Conservation (phyloP, 2,329 filamentous ascomycete genomes). For the Orbilia javanica region DNA sequence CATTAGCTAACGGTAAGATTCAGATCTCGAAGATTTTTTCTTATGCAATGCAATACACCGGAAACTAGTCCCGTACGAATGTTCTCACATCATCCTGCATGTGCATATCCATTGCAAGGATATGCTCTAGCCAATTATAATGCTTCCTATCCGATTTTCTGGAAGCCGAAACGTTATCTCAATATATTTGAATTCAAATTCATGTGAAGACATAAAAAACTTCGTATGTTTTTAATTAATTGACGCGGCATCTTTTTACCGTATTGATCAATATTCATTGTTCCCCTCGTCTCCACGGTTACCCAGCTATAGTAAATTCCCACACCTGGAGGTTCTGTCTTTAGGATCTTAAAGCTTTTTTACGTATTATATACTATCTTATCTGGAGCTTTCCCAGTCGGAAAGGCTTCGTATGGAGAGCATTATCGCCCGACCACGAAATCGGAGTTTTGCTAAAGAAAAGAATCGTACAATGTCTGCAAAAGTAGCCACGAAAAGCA, state of each 20-base stretch:
- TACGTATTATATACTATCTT: conserved; percentile 18
- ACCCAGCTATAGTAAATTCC: not conserved
- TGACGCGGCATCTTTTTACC: conserved; percentile 9
- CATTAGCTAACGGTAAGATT: not conserved
- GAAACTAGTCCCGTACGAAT: not conserved
- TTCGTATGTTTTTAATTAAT: conserved; percentile 10
- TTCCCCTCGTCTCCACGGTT: not conserved
- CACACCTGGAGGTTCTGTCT: not conserved
- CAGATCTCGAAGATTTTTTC: conserved; percentile 1
- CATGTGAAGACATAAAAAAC: conserved; percentile 1
- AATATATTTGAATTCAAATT: conserved; percentile 14
- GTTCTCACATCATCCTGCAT: conserved; percentile 16
- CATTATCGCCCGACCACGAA: conserved; percentile 13
- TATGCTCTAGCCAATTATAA: not conserved
- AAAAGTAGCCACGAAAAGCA: not conserved
- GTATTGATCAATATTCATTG: not conserved
- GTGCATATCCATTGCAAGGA: not conserved
- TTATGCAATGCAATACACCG: conserved; percentile 9
- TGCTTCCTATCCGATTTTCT: not conserved
- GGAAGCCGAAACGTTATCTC: conserved; percentile 12
- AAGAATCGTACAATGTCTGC: not conserved
- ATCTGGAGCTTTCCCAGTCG: conserved; percentile 2
- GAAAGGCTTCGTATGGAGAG: conserved; percentile 6
- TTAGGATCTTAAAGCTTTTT: not conserved
- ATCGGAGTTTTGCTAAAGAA: not conserved